Conservation (phyloP, 345 rosid genomes). For the Aurinia saxatilis region DNA sequence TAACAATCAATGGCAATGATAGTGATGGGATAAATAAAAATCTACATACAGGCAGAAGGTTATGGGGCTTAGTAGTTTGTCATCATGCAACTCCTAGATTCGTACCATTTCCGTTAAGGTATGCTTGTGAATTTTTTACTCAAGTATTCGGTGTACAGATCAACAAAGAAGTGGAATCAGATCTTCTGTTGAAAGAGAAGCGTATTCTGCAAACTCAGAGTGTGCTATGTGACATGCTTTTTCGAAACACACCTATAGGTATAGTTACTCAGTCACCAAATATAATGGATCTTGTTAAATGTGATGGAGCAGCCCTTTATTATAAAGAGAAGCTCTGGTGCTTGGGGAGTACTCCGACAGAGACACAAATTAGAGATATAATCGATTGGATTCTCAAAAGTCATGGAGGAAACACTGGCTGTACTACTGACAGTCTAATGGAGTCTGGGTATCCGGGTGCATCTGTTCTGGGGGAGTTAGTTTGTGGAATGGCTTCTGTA, state of each 20-base stretch:
- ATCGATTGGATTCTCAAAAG: constrained; percentile 58
- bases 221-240: constrained; percentile 82
- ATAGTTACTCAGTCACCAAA: constrained; percentile 71
- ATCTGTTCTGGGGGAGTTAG: constrained; percentile 51
- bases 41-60: constrained; percentile 42
- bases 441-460: constrained; percentile 85
- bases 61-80: constrained; percentile 94
- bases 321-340: constrained; percentile 53
- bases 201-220: constrained; percentile 65
- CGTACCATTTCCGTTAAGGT: constrained; percentile 73
- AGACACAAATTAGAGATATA: constrained; percentile 58
- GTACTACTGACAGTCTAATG: constrained; percentile 75
- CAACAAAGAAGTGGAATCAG: constrained; percentile 69
- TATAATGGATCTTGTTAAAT: constrained; percentile 81
- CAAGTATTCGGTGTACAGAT: constrained; percentile 74
- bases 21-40: constrained; percentile 32
- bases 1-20: constrained; percentile 58
- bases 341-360: constrained; percentile 70
- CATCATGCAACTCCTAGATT: constrained; percentile 70
- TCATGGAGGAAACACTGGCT: constrained; percentile 54
- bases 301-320: constrained; percentile 82
- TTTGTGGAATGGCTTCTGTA: constrained; percentile 71
- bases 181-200: constrained; percentile 61
- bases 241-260: constrained; percentile 72
- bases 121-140: constrained; percentile 78